Conservation (phyloP, 495 filamentous ascomycete species). For the Tricharina praecox region DNA sequence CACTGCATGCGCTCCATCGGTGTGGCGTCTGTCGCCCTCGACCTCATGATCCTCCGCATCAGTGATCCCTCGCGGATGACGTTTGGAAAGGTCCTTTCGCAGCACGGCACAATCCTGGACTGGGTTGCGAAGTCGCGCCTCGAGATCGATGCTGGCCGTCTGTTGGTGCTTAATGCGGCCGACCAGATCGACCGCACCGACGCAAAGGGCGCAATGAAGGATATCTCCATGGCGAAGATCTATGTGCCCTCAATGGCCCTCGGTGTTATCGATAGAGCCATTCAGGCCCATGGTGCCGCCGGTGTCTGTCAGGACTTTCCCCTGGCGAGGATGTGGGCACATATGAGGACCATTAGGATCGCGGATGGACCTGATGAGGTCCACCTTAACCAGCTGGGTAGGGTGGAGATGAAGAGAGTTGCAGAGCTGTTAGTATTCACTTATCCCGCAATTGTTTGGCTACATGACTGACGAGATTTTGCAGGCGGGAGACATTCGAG, state of each 20-base stretch:
- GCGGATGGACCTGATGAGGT: constrained; percentile 91
- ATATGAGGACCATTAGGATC: constrained; percentile 63
- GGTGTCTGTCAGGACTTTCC: constrained; percentile 86
- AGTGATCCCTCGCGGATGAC: constrained; percentile 76
- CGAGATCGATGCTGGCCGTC: constrained; percentile 73
- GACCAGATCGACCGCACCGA: constrained; percentile 72
- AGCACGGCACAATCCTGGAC: constrained; percentile 82
- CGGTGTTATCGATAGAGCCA: constrained; percentile 68
- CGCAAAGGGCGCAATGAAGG: constrained; percentile 61
- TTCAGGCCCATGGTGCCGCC: constrained; percentile 71
- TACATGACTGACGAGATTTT: constrained; percentile 1
- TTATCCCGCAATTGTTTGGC: not conserved
- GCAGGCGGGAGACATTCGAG: constrained; percentile 38
- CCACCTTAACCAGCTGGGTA: constrained; percentile 77
- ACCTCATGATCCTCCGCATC: constrained; percentile 76
- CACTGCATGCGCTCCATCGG: constrained; percentile 88
- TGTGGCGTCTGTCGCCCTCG: constrained; percentile 64
- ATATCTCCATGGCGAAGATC: constrained; percentile 80
- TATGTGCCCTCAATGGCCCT: constrained; percentile 61
- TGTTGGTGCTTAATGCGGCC: constrained; percentile 77
- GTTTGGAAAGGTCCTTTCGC: constrained; percentile 60
- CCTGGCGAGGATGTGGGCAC: constrained; percentile 71
- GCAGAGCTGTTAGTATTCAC: constrained; percentile 35
- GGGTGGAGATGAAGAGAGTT: constrained; percentile 59
- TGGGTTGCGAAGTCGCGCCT: constrained; percentile 83